A percentile compares a stretch with the other conserved stretches of the same genome.
Evolutionary conservation across 495 filamentous ascomycete genomes (phyloP).

Genomic region (Xylaria nigripes): DNA sequence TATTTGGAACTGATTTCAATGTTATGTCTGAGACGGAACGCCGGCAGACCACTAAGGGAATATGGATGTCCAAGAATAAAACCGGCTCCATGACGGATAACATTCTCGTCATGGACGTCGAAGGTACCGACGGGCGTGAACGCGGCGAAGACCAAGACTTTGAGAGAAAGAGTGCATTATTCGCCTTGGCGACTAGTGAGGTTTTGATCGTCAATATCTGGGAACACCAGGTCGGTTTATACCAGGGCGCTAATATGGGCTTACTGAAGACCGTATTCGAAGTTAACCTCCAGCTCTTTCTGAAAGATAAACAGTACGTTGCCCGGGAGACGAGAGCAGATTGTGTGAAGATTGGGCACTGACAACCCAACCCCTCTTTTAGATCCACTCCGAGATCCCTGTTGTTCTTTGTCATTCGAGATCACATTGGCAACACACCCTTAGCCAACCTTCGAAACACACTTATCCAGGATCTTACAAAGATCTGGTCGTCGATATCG

Average conservation of each 20-base stretch:
- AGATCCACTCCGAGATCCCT: conserved; percentile 86
- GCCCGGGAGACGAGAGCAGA: not conserved
- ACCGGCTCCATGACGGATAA: conserved; percentile 79
- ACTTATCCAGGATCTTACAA: conserved; percentile 77
- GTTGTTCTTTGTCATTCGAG: conserved; percentile 96
- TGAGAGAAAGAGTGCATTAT: conserved; percentile 93
- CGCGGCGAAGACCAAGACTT: conserved; percentile 98
- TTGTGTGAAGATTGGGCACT: not conserved
- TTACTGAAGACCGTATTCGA: conserved; percentile 97
- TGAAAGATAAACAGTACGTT: conserved; percentile 86
- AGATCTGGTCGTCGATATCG: conserved; percentile 85
- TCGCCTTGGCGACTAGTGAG: conserved; percentile 94
- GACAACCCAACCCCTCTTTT: conserved; percentile 19
- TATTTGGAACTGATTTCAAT: conserved; percentile 92
- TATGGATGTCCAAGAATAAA: conserved; percentile 98
- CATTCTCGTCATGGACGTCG: conserved; percentile 98
- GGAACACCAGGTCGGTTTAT: conserved; percentile 97
- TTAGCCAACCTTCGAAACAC: conserved; percentile 82
- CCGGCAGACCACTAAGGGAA: conserved; percentile 95
- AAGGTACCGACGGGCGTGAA: conserved; percentile 94
- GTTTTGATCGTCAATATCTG: conserved; percentile 98
- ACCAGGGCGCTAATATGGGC: conserved; percentile 98
- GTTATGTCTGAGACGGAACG: conserved; percentile 91
- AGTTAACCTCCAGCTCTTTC: conserved; percentile 91
- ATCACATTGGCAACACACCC: conserved; percentile 87